Evolutionary conservation across 2,329 filamentous ascomycete species (phyloP), one percentile per base, ranked within the genome.

Genomic region (Cladosporium austrohemisphaericum): DNA sequence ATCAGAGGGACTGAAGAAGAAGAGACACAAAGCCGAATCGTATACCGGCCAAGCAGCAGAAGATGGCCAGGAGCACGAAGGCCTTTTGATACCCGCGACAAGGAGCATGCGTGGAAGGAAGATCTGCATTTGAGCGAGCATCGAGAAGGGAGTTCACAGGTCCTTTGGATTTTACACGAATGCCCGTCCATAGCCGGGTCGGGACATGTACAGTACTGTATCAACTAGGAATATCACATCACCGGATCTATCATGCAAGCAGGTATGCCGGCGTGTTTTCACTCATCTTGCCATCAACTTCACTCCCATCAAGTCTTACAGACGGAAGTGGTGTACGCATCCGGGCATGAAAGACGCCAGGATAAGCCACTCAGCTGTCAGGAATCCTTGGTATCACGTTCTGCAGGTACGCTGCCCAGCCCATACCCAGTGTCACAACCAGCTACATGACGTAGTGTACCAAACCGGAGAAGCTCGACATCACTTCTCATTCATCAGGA

Each of bases 71-170:
- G 14, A 28, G 31, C 13, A 35, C 29, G 14, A 31, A 35, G 22
- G n/a, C 23, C 18, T 18, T 22, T 16, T 47, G 35, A 29, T 38
- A 25, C 33, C 33, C 33, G 33, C 33, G 33, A 19, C 13, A 19
- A 29, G 7, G 6, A 26, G 13, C 22, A 10, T 14, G 33, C 14
- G 33, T 22, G 31, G 19, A 16, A 31, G 32, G 13, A 13, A 28
- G 26, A 46, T 47, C 22, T 47, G 44, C 44, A 47, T 38, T 38
- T 47, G 25, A 47, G 44, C 44, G 44, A 47, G 33, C 44, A 47
- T 47, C 18, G 23, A 47, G 20, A 37, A 26, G 32, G 43, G 44
- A 38, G 26, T 47, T 32, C 18, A 19, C 23, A 47, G 44, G 44
- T 26, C 33, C 37, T 20, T 37, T 35, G 43, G 43, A 16, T 37